Evolutionary conservation across 441 rosid species (phyloP).

Genomic region (Gossypium davidsonii): DNA sequence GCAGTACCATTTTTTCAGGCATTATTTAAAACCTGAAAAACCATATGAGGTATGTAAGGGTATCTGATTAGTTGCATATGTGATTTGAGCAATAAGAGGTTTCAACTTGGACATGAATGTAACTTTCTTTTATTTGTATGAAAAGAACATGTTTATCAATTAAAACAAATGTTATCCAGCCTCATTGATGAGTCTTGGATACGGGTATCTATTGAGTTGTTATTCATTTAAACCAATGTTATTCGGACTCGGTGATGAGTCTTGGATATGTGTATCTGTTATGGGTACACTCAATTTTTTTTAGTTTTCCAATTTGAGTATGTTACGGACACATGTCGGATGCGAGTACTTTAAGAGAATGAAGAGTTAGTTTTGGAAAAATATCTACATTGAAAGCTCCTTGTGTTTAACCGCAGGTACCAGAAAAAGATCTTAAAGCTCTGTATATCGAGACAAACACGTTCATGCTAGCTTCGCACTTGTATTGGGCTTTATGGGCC

Average conservation of each 20-base stretch:
- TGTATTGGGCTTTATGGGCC: constrained; percentile 94
- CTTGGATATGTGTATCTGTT: too few relatives aligned
- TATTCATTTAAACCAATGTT: too few relatives aligned
- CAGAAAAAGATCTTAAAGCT: constrained; percentile 54
- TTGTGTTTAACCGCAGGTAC: constrained; percentile 37
- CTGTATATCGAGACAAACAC: constrained; percentile 63
- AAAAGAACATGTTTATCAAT: too few relatives aligned
- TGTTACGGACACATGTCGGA: too few relatives aligned
- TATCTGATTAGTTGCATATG: not conserved
- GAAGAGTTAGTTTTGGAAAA: not conserved
- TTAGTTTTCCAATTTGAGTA: too few relatives aligned
- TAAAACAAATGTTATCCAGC: too few relatives aligned
- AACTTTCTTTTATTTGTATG: not conserved
- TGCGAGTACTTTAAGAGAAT: too few relatives aligned
- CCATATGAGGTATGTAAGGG: constrained; percentile 54
- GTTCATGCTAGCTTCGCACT: constrained; percentile 71
- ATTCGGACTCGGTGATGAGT: too few relatives aligned
- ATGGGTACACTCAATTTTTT: too few relatives aligned
- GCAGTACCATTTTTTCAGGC: constrained; percentile 79
- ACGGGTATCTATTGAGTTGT: too few relatives aligned
- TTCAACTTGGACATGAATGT: not conserved
- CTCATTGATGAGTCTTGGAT: too few relatives aligned
- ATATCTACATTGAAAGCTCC: not conserved
- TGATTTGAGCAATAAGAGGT: not conserved
- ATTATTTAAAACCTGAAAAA: constrained; percentile 68